phyloP scores from a whole-genome alignment of 176 grass and related monocot species.

The Melocanna baccifera region DNA sequence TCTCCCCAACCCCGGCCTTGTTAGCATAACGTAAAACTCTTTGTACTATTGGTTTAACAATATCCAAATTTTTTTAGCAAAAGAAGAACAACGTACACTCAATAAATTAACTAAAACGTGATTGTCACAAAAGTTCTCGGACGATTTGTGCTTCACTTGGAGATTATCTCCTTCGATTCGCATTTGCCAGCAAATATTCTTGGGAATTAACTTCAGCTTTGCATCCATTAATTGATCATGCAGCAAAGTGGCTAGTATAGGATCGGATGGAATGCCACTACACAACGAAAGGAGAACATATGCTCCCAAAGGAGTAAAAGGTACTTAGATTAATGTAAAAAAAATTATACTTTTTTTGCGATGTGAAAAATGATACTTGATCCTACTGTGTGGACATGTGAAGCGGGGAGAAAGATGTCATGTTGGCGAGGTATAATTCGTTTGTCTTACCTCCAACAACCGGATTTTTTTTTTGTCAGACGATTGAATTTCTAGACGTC shows the following conservation, averaged over 20 bases:
- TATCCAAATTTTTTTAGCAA: neutral
- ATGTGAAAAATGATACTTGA: neutral
- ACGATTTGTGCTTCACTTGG: constrained; percentile 5
- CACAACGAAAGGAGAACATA: constrained; percentile 32
- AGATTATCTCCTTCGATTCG: constrained; percentile 12
- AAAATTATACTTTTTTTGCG: neutral
- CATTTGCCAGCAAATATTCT: constrained; percentile 28
- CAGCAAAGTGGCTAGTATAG: constrained; percentile 20
- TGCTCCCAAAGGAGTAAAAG: constrained; percentile 1
- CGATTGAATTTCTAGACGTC: neutral
- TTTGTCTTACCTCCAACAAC: neutral
- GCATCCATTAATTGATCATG: constrained; percentile 16
- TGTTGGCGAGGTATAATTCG: neutral
- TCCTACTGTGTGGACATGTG: constrained; percentile 9
- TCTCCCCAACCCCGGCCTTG: neutral
- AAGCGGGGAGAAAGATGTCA: constrained; percentile 11
- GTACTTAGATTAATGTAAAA: neutral
- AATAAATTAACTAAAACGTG: neutral
- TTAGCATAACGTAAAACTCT: neutral
- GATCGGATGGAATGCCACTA: constrained; percentile 42
- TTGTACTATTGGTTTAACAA: neutral
- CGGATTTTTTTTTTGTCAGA: neutral
- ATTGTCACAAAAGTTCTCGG: neutral
- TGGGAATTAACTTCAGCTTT: constrained; percentile 21
- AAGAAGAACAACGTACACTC: neutral